A percentile compares a stretch with the other conserved stretches of the same genome.
phyloP scores from a whole-genome alignment of 257 asterid species.

The Solanum phureja region DNA sequence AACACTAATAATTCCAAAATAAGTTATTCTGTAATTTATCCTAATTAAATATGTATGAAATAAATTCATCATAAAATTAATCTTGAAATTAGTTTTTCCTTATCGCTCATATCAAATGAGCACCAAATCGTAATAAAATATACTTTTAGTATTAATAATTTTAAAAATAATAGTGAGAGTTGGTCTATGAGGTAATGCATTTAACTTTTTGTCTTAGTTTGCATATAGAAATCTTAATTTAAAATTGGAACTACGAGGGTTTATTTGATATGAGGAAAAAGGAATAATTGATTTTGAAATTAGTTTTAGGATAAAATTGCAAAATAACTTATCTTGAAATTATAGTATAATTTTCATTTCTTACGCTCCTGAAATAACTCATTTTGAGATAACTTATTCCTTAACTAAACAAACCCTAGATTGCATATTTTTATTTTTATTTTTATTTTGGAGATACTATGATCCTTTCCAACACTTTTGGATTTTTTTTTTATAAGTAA shows the following conservation, averaged over 20 bases:
- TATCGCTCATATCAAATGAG: neutral
- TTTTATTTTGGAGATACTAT: neutral
- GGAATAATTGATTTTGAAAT: too few relatives aligned
- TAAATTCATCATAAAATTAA: too few relatives aligned
- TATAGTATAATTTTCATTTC: neutral
- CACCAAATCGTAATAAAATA: too few relatives aligned
- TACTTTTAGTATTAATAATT: too few relatives aligned
- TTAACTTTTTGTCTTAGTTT: too few relatives aligned
- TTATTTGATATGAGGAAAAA: too few relatives aligned
- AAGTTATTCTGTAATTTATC: too few relatives aligned
- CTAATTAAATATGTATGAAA: neutral
- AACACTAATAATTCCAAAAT: rapidly evolving
- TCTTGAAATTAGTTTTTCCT: rapidly evolving
- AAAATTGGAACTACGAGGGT: too few relatives aligned
- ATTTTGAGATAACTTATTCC: neutral
- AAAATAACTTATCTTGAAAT: too few relatives aligned
- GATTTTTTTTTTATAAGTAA: neutral
- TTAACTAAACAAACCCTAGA: too few relatives aligned
- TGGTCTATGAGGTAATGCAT: neutral
- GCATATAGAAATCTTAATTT: neutral
- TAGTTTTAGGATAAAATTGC: too few relatives aligned
- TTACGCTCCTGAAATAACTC: neutral
- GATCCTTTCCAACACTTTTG: neutral
- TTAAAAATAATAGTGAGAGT: neutral
- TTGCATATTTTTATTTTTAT: too few relatives aligned